Evolutionary conservation across 1,139 yeast genomes (phyloP).

Genomic region (Hyphopichia burtonii): DNA sequence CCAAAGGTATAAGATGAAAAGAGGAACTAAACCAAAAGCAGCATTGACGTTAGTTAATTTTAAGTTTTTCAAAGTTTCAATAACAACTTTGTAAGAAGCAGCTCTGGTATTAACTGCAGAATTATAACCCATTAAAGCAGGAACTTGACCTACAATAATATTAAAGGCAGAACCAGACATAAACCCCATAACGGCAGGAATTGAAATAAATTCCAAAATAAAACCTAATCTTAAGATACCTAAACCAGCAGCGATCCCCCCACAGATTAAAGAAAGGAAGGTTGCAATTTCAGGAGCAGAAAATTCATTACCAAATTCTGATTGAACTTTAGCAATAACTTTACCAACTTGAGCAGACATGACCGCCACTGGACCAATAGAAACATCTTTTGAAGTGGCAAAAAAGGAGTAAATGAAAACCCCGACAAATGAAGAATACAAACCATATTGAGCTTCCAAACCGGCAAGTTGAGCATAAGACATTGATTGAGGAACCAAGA

Average conservation of each 20-base stretch:
- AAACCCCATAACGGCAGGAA: conserved; percentile 92
- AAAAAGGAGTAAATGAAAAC: conserved; percentile 84
- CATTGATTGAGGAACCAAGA: conserved; percentile 93
- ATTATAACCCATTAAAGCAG: conserved; percentile 77
- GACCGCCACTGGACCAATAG: conserved; percentile 96
- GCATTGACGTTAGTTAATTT: conserved; percentile 72
- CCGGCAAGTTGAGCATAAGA: conserved; percentile 90
- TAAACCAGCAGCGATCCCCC: conserved; percentile 77
- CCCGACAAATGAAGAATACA: conserved; percentile 91
- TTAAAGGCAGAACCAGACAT: conserved; percentile 92
- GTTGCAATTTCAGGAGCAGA: conserved; percentile 75
- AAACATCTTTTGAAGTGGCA: conserved; percentile 94
- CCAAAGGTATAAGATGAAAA: conserved; percentile 69
- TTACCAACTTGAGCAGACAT: conserved; percentile 87
- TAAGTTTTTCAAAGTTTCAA: conserved; percentile 70
- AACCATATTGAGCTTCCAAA: conserved; percentile 78
- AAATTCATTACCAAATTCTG: conserved; percentile 38
- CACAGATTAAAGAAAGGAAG: conserved; percentile 75
- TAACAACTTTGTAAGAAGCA: conserved; percentile 67
- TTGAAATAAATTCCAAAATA: conserved; percentile 81
- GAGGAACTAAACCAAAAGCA: conserved; percentile 80
- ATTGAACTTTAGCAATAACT: conserved; percentile 65
- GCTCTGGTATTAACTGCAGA: conserved; percentile 68
- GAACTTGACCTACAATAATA: conserved; percentile 82
- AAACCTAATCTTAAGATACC: conserved; percentile 86